Evolutionary conservation across 345 rosid species (phyloP).

Genomic region (Melastoma malabathricum): DNA sequence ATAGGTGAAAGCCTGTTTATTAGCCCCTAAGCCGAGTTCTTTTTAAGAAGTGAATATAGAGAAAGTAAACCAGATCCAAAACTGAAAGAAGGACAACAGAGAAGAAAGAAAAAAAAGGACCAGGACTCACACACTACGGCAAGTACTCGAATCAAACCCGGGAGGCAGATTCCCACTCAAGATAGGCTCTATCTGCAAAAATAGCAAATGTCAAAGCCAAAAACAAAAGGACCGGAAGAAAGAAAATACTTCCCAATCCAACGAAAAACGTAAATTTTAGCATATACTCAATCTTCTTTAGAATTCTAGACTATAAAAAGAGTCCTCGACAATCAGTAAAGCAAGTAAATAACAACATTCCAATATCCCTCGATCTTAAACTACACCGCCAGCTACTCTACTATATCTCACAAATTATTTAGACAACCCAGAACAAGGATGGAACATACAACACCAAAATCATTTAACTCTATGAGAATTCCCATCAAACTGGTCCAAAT

Average conservation of each 20-base stretch:
- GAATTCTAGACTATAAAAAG: too few species aligned
- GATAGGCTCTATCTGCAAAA: slow-evolving; percentile 71
- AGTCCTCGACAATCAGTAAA: too few species aligned
- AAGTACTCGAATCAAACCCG: slow-evolving; percentile 59
- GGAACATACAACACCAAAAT: too few species aligned
- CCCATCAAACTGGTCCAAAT: too few species aligned
- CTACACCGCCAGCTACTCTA: too few species aligned
- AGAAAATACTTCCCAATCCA: not conserved
- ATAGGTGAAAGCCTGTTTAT: not conserved
- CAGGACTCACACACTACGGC: slow-evolving; percentile 83
- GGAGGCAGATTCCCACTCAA: slow-evolving; percentile 83
- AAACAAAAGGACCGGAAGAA: slow-evolving; percentile 2
- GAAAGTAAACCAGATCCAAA: slow-evolving; percentile 1
- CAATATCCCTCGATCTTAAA: too few species aligned
- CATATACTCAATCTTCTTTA: too few species aligned
- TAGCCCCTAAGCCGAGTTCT: not conserved
- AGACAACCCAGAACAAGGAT: too few species aligned
- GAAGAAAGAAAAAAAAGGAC: slow-evolving; percentile 3
- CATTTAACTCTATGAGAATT: too few species aligned
- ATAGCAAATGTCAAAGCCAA: slow-evolving; percentile 11
- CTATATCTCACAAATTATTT: too few species aligned
- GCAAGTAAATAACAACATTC: too few species aligned
- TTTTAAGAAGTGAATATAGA: not conserved
- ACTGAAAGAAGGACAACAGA: slow-evolving; percentile 10
- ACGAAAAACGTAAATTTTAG: too few species aligned